These are phyloP conservation scores for Penicillium verhagenii DNA, from an alignment of 495 filamentous ascomycete species.

Conservation along the genomic window DNA sequence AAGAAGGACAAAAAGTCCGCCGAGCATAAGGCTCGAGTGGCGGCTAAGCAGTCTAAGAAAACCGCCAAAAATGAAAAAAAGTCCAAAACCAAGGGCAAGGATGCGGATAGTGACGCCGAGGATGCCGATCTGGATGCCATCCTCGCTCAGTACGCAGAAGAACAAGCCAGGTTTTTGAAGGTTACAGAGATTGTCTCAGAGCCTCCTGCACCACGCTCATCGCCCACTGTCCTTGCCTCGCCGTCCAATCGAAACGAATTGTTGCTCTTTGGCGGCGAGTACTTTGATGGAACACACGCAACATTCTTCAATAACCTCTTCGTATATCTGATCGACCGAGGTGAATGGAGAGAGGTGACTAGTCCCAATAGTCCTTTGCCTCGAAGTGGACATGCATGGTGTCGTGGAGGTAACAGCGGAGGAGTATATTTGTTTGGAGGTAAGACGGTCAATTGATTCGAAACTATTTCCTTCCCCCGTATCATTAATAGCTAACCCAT, in stretches of 20 bases:
- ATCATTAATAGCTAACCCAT: slow-evolving; percentile 3
- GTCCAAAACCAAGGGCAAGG: slow-evolving; percentile 55
- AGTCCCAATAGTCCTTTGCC: slow-evolving; percentile 90
- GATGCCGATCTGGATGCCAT: slow-evolving; percentile 96
- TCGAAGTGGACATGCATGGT: slow-evolving; percentile 89
- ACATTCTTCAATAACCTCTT: slow-evolving; percentile 73
- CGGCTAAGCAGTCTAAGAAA: slow-evolving; percentile 59
- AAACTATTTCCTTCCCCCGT: slow-evolving; percentile 6
- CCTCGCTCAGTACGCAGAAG: slow-evolving; percentile 78
- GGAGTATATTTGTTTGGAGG: slow-evolving; percentile 91
- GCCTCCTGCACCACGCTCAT: slow-evolving; percentile 75
- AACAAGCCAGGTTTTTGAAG: slow-evolving; percentile 91
- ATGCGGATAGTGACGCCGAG: slow-evolving; percentile 78
- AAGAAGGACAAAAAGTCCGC: slow-evolving; percentile 56
- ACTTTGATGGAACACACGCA: slow-evolving; percentile 62
- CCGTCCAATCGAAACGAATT: slow-evolving; percentile 84
- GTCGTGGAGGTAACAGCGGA: slow-evolving; percentile 78
- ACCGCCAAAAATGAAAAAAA: slow-evolving; percentile 74
- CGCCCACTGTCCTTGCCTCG: slow-evolving; percentile 76
- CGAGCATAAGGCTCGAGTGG: slow-evolving; percentile 55
- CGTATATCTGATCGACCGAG: slow-evolving; percentile 81
- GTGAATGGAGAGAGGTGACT: slow-evolving; percentile 85
- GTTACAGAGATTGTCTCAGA: slow-evolving; percentile 77
- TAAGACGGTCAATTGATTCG: slow-evolving; percentile 18
- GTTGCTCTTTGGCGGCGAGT: slow-evolving; percentile 86